These are phyloP conservation scores for Pseudozyma tsukubaensis DNA, from an alignment of 1,284 basidiomycete genomes.

Conservation along the genomic window DNA sequence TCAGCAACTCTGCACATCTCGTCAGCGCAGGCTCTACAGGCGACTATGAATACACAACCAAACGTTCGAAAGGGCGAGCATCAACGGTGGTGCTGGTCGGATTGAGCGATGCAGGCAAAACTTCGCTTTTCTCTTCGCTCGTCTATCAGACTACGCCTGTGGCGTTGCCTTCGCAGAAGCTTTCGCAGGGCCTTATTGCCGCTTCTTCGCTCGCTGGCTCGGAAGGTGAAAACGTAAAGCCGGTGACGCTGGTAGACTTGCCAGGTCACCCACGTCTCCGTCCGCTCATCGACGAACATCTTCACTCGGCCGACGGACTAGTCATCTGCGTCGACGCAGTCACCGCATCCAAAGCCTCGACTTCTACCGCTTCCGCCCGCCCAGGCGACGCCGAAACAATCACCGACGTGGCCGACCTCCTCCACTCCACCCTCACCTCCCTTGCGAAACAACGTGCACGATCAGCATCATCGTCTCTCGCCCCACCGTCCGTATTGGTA, in stretches of 20 bases:
- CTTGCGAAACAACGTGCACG: constrained; percentile 43
- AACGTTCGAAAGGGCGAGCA: constrained; percentile 30
- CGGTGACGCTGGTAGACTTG: constrained; percentile 55
- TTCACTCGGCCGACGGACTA: constrained; percentile 55
- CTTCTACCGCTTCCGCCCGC: constrained; percentile 7
- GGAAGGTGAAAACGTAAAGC: constrained; percentile 8
- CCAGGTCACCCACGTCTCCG: constrained; percentile 63
- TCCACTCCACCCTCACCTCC: constrained; percentile 55
- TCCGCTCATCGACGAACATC: constrained; percentile 45
- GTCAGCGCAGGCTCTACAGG: constrained; percentile 1
- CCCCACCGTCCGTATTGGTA: constrained; percentile 55
- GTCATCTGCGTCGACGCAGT: constrained; percentile 66
- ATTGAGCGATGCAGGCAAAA: constrained; percentile 59
- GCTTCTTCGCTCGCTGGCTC: background rate
- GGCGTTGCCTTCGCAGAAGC: constrained; percentile 55
- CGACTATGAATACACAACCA: constrained; percentile 7
- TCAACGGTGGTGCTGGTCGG: constrained; percentile 59
- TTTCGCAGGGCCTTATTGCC: constrained; percentile 34
- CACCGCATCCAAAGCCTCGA: constrained; percentile 53
- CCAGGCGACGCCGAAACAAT: constrained; percentile 34
- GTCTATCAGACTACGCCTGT: constrained; percentile 55
- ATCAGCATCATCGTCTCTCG: constrained; percentile 3
- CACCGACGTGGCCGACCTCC: constrained; percentile 49
- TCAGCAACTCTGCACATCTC: constrained; percentile 13
- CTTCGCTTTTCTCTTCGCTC: constrained; percentile 58